Conservation (phyloP, 441 rosid species). For the Metrosideros polymorpha region DNA sequence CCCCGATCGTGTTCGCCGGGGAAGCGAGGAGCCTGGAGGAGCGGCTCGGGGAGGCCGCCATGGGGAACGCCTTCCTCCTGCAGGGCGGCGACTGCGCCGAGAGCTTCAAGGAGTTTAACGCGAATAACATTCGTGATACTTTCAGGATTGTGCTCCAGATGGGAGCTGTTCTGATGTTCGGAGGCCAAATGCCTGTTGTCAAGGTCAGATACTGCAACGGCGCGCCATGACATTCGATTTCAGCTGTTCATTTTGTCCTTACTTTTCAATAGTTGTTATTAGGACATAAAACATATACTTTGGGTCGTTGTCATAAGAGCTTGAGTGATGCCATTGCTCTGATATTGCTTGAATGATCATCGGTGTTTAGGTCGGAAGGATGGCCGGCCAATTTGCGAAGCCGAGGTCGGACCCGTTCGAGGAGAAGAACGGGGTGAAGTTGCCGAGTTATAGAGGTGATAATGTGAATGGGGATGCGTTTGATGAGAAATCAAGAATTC, state of each 20-base stretch:
- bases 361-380: conserved; percentile 64
- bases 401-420: conserved; percentile 79
- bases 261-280: not conserved
- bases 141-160: conserved; percentile 83
- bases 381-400: conserved; percentile 97
- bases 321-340: not conserved
- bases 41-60: conserved; percentile 62
- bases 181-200: conserved; percentile 81
- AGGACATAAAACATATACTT: not conserved
- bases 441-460: conserved; percentile 96
- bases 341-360: not conserved
- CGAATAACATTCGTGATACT: conserved; percentile 79
- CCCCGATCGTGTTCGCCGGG: conserved; percentile 88
- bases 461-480: conserved; percentile 83
- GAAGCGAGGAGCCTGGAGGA: conserved; percentile 82
- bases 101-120: conserved; percentile 83
- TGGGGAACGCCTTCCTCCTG: conserved; percentile 77
- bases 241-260: not conserved
- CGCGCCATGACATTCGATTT: not conserved
- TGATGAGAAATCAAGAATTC: conserved; percentile 71
- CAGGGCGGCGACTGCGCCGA: conserved; percentile 96
- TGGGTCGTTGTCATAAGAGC: not conserved
- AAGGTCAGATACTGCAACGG: conserved; percentile 29
- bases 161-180: conserved; percentile 87
- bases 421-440: conserved; percentile 76